phyloP scores from a whole-genome alignment of 345 rosid species.

The Eucalyptus grandis region DNA sequence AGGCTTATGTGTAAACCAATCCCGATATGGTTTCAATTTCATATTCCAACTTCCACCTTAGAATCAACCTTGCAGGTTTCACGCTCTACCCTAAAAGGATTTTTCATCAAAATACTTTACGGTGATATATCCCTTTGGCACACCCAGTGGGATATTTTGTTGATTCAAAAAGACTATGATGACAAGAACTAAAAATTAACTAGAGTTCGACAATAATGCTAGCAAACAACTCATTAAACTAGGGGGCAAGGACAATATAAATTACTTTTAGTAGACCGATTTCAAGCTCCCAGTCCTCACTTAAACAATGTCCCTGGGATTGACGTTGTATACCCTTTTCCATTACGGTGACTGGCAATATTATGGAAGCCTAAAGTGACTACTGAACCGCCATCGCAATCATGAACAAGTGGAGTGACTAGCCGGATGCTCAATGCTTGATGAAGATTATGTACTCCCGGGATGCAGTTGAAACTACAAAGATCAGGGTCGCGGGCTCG shows the following conservation, averaged over 20 bases:
- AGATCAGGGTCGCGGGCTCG: background rate
- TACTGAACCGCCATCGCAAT: background rate
- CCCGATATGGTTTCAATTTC: background rate
- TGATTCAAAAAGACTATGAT: too few species aligned
- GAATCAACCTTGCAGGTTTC: background rate
- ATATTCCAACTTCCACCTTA: background rate
- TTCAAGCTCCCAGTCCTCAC: background rate
- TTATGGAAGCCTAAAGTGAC: background rate
- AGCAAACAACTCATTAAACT: background rate
- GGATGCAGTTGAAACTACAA: background rate
- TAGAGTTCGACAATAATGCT: background rate
- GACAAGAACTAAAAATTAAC: background rate
- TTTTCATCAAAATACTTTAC: background rate
- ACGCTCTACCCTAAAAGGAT: background rate
- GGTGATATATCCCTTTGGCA: background rate
- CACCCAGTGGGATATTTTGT: background rate
- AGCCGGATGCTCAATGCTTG: background rate
- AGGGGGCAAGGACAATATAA: background rate
- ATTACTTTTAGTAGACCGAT: background rate
- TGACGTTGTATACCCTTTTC: background rate
- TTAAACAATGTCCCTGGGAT: background rate
- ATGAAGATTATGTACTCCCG: background rate
- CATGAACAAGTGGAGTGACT: background rate
- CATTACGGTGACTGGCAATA: background rate
- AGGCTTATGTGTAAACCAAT: background rate